These are phyloP conservation scores for Termitomyces bulborhizus DNA, from an alignment of 768 basidiomycete genomes.

Conservation along the genomic window DNA sequence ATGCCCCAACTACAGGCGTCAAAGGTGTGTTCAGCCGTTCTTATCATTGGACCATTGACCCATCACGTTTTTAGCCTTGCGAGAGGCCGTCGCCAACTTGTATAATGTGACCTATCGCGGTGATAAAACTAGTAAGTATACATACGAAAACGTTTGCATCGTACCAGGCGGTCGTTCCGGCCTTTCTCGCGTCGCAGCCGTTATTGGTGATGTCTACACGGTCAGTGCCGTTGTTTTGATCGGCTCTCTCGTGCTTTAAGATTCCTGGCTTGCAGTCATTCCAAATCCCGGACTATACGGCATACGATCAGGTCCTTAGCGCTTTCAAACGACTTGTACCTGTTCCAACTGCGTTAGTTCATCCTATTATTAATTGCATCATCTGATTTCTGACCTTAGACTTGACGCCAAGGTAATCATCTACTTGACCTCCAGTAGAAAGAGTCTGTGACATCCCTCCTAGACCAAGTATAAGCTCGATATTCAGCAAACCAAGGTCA, in stretches of 20 bases:
- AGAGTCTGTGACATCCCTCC: neutral
- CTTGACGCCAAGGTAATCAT: conserved; percentile 26
- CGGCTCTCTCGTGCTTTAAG: neutral
- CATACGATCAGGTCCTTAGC: conserved; percentile 77
- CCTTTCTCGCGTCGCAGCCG: conserved; percentile 85
- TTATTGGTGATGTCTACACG: conserved; percentile 85
- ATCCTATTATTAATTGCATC: conserved; percentile 19
- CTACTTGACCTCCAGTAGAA: neutral
- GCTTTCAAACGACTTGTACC: conserved; percentile 89
- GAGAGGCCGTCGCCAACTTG: conserved; percentile 84
- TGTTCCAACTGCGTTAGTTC: conserved; percentile 75
- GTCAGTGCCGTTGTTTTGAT: conserved; percentile 29
- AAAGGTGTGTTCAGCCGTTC: conserved; percentile 42
- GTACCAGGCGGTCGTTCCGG: conserved; percentile 93
- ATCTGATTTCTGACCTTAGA: conserved; percentile 10
- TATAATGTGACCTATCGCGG: conserved; percentile 87
- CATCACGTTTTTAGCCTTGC: conserved; percentile 43
- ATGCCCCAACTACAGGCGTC: conserved; percentile 90
- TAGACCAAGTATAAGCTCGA: conserved; percentile 73
- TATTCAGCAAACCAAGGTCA: conserved; percentile 70
- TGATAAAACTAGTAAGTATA: conserved; percentile 79
- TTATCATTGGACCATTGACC: neutral
- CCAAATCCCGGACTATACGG: conserved; percentile 90
- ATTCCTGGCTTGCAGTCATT: conserved; percentile 49
- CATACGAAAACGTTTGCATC: conserved; percentile 89